A percentile compares a stretch with the other conserved stretches of the same genome.
phyloP scores from a whole-genome alignment of 2,329 filamentous ascomycete genomes.

The Fusarium avenaceum region DNA sequence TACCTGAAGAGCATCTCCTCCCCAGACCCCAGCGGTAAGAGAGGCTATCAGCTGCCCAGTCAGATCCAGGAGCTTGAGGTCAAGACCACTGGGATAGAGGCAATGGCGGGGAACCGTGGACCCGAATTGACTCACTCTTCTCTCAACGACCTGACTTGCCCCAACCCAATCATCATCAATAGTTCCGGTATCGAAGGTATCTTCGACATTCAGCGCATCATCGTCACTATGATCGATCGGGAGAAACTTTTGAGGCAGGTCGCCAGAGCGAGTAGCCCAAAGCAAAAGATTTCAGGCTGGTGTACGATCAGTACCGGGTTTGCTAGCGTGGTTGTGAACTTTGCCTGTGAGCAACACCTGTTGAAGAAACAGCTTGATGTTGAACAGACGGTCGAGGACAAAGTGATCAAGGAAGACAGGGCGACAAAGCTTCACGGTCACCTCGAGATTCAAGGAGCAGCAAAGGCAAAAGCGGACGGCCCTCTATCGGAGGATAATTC shows the following conservation, averaged over 20 bases:
- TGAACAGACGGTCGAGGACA: constrained; percentile 11
- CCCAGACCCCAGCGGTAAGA: neutral
- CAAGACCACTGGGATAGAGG: neutral
- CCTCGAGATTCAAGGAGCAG: neutral
- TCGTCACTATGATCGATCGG: constrained; percentile 10
- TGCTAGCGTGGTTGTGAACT: constrained; percentile 13
- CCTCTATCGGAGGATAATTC: neutral
- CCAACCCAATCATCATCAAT: constrained; percentile 9
- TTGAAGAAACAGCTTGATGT: constrained; percentile 6
- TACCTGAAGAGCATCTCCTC: neutral
- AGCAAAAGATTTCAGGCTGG: constrained; percentile 15
- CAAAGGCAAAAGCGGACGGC: neutral
- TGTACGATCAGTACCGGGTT: constrained; percentile 13
- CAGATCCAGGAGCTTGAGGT: neutral
- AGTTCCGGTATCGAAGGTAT: constrained; percentile 13
- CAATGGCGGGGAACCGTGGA: neutral
- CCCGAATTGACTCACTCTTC: neutral
- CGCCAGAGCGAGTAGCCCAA: neutral
- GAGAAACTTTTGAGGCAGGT: constrained; percentile 4
- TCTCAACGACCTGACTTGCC: neutral
- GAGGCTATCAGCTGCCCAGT: fast-evolving
- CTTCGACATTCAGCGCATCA: constrained; percentile 9
- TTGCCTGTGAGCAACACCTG: constrained; percentile 3
- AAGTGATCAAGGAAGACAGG: constrained; percentile 1
- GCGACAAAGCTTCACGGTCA: neutral